Base-by-base conservation (phyloP, 345 rosid genomes). In the Limnanthes douglasii region DNA sequence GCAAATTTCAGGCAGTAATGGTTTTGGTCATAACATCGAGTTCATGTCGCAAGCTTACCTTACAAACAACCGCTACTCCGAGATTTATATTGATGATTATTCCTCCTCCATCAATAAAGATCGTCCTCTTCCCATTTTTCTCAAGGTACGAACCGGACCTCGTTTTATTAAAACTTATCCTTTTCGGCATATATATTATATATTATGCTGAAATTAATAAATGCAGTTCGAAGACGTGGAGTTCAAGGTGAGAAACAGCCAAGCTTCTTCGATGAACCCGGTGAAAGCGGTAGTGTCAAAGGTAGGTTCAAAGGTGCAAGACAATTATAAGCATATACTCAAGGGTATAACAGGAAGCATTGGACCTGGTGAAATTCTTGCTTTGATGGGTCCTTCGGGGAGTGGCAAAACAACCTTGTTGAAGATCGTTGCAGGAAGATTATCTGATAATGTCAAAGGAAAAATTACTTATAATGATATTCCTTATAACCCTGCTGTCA, bases 351-450 rank as follows among this genome's bases (percentile, higher is more conserved):
- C 94, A 12, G 94, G 98, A 37, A 69, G 96, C 56, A 65, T 82
- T 0, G 78, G 94, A 45, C 90, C 98, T 3, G 98, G 88, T 4
- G 88, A 90, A 53, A 77, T 90, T 37, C 88, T 90, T 21, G 96
- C 93, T 15, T 24, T 80, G 5, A 90, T 90, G 98, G 98, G 96
- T 54, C 96, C 98, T 70, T 80, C 98, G 3, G 98, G 98, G 15
- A 90, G 96, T 45, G 98, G 96, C 8, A 90, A 90, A 56, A 90
- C 98, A 49, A 84, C 93, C 31, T 55, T 90, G 47, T 55, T 84
- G 51, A 90, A 75, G 62, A 74, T 78, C 17, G 62, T 90, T 17
- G 96, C 96, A 45, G 98, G 98, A 32, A 77, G 98, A 66, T 37
- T 84, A 20, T 56, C 61, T 8, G 80, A 73, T 19, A 73, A 84